Evolutionary conservation across 2,329 filamentous ascomycete species (phyloP), one percentile per base, ranked within the genome.

Genomic region (Dactylellina parvicollis): DNA sequence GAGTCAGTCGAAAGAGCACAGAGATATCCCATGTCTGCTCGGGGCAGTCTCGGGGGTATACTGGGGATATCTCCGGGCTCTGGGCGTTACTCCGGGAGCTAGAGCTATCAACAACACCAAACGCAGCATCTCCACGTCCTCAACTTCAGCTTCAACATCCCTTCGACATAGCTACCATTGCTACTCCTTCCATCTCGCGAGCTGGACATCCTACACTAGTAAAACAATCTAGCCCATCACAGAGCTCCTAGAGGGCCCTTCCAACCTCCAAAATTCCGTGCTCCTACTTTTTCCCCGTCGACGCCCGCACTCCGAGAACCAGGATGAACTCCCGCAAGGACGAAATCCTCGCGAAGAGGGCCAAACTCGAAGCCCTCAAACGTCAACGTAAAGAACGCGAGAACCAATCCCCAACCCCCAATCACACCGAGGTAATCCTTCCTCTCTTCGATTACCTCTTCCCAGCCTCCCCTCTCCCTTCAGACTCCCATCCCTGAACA

Each of bases 321-420:
- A 75, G 54, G 38, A 78, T 77, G 83, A 89, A 88, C 80, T 84
- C 93, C 85, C 90, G 93, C 78, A 90, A 92, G 84, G 92, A 96
- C 84, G 95, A 99, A 84, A 96, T 99, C 77, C 85, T 95, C 78
- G 93, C 92, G 77, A 99, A 99, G 84, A 94, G 92, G 85, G 94
- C 93, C 75, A 97, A 95, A 85, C 92, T 99, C 78, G 93, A 92
- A 54, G 95, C 98, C 85, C 86, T 99, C 76, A 97, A 96, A 84
- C 88, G 91, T 75, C 92, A 97, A 83, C 88, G 95, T 78, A n/a
- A 38, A 38, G 34, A 96, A 84, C 88, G 91, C 75, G 92, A 97
- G 83, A 88, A 95, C 78, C 88, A 91, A 77, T 87, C 85, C 71
- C 86, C 86, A 75, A 88, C 84, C 77, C 86, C 89, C 79, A 90